Base-by-base conservation (phyloP, 345 rosid species). In the Eucalyptus pauciflora region DNA sequence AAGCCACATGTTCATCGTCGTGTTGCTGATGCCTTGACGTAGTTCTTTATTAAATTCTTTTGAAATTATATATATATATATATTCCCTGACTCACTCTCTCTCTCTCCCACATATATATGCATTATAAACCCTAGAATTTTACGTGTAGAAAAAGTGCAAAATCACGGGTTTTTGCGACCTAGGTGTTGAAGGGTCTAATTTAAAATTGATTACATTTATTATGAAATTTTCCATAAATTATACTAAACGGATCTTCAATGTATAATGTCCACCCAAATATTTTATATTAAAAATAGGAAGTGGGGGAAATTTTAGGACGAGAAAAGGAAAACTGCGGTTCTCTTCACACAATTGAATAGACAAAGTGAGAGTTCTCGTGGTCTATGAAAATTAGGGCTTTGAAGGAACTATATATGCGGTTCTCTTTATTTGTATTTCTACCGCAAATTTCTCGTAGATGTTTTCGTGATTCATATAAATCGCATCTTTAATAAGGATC, bases 51-150 rank as follows among this genome's bases (percentile, higher is more conserved):
- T 8, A 8, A 8, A 67, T 31, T n/a, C 79, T 67, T 15, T 16
- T 67, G 22, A 67, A 67, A 67, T 13, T 67, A 14, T 31, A 33
- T 7, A 48, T 48, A 41, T 41, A 14, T 31, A 33, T 7, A 48
- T 48, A 41, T 41, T 41, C 41, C 41, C 41, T 0, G 2, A 3
- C 85, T 76, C 14, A 5, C 8, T 20, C 29, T 41, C 2, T 76
- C 9, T 76, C 13, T 76, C 5, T 6, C 4, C 9, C 29, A 3
- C 9, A 1, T 3, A 0, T 24, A 3, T 76, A 41, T 41, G 48
- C 22, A 11, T 20, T 76, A 41, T 20, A 41, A 20, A 76, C 13
- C 8, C 8, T 10, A 41, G 2, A 37, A 76, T 41, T 37, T 41
- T 20, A 22, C 2, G 8, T 1, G 27, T 37, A 37, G 10, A 64